A percentile compares a stretch with the other conserved stretches of the same genome.
Conservation (phyloP, 2,329 filamentous ascomycete genomes). For the Aspergillus sp. region DNA sequence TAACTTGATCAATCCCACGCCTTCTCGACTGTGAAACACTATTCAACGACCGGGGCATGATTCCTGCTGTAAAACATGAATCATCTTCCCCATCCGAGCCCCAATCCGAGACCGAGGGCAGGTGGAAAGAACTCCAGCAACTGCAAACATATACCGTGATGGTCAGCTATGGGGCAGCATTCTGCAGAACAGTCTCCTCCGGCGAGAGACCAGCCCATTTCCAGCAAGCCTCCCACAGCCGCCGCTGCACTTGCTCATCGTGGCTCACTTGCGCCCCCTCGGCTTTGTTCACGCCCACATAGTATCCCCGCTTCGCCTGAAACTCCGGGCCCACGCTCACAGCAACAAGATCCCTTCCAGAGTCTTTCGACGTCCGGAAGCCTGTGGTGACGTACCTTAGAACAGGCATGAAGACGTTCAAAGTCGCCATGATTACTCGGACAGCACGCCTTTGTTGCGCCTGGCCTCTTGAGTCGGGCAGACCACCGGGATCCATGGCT, state of each 20-base stretch:
- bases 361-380: slow-evolving; percentile 24
- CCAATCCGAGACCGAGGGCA: no score
- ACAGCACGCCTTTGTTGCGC: slow-evolving; percentile 19
- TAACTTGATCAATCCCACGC: no score
- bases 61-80: no score
- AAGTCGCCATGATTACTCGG: slow-evolving; percentile 10
- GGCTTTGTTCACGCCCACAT: slow-evolving; percentile 13
- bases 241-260: slow-evolving; percentile 12
- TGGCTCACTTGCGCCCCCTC: slow-evolving; percentile 5
- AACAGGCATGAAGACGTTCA: slow-evolving; percentile 26
- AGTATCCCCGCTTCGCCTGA: slow-evolving; percentile 23
- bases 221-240: slow-evolving; percentile 28
- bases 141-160: no score
- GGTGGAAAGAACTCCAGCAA: no score
- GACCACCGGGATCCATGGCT: slow-evolving; percentile 41
- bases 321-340: slow-evolving; percentile 23
- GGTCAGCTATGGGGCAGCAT: not conserved
- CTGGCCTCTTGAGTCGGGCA: slow-evolving; percentile 26
- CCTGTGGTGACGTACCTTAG: slow-evolving; percentile 21
- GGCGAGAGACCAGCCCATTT: slow-evolving; percentile 21
- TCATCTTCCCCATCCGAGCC: no score
- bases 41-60: no score
- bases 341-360: slow-evolving; percentile 24
- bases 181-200: slow-evolving; percentile 15
- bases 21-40: no score